Evolutionary conservation across 2,329 filamentous ascomycete species (phyloP), one percentile per base, ranked within the genome.

Genomic region (Leptoxyphium fumago): DNA sequence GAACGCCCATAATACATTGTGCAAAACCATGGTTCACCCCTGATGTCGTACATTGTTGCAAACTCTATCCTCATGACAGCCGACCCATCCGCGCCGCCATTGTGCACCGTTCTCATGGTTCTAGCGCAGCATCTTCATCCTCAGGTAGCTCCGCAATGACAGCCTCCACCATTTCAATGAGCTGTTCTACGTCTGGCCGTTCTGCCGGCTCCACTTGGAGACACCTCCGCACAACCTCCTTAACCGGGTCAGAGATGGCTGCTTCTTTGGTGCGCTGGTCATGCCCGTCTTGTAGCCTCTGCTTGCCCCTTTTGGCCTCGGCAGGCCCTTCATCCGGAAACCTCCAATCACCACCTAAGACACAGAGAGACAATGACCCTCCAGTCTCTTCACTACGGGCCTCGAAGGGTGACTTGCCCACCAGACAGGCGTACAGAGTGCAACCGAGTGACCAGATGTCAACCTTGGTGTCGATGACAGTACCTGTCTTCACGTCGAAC

Each of bases 371-470:
- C 50, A 98, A 68, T 51, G 83, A 91, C 39, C 91, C 91, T 51
- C 91, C 91, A 0, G 91, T 96, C 69, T 98, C 89, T 62, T 98
- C 91, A 52, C 82, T 89, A 48, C 91, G 81, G 61, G 88, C 84
- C 69, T 98, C 91, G 56, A 98, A 98, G 2, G 91, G 91, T 11
- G 84, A 93, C 65, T 98, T 96, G 51, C 91, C 91, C 26, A 96
- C 86, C 9, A 98, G 74, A 58, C 91, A 96, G 32, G 91, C 91
- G 65, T 94, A 98, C 39, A 98, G 72, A n/a, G 91, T 96, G 70
- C 91, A 96, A 42, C 91, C 91, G 17, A 98, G 69, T 13, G 85
- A 94, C 91, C 91, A 98, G 52, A 98, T 94, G 63, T 98, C 91
- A 36, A 94, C 86, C 61, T 95, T 95, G 10, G 88, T 94, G 64